phyloP scores from a whole-genome alignment of 164 flowering plant genomes.

The Aristolochia californica region DNA sequence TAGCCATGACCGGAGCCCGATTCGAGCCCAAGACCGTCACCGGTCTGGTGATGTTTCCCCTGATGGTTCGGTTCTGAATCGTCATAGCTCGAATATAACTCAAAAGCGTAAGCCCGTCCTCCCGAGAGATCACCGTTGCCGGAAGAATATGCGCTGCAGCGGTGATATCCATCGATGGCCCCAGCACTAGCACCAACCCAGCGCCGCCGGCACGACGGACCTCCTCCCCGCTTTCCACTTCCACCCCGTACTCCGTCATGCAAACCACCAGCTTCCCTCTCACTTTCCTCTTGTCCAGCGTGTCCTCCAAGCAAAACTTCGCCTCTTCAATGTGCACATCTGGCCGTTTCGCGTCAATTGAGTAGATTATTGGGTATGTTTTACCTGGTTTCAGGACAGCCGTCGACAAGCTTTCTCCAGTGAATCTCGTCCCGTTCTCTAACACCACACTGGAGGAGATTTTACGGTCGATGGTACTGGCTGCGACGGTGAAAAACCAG shows the following conservation, averaged over 20 bases:
- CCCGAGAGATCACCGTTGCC: conserved; percentile 6
- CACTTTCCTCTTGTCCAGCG: too few species aligned
- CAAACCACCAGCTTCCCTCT: conserved; percentile 29
- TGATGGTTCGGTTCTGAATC: conserved; percentile 37
- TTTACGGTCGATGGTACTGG: conserved; percentile 6
- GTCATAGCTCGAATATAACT: too few species aligned
- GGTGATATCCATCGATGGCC: conserved; percentile 27
- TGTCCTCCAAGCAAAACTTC: conserved; percentile 9
- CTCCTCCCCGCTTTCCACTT: not conserved
- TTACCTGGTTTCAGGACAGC: conserved; percentile 22
- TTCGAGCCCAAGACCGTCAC: not conserved
- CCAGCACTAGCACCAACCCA: too few species aligned
- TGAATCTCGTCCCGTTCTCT: conserved; percentile 17
- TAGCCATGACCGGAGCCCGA: conserved; percentile 8
- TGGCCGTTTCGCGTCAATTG: conserved; percentile 18
- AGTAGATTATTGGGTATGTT: conserved; percentile 23
- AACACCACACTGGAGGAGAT: conserved; percentile 2
- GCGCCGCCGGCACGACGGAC: too few species aligned
- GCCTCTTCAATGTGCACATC: conserved; percentile 19
- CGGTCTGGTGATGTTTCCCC: conserved; percentile 35
- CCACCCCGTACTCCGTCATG: conserved; percentile 24
- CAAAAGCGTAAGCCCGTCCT: too few species aligned
- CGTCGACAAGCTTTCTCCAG: conserved; percentile 49
- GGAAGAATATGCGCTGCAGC: conserved; percentile 41
- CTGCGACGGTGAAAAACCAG: conserved; percentile 6